Evolutionary conservation across 768 basidiomycete species (phyloP), one percentile per base, ranked within the genome.

Genomic region (Neoboletus magnificus): DNA sequence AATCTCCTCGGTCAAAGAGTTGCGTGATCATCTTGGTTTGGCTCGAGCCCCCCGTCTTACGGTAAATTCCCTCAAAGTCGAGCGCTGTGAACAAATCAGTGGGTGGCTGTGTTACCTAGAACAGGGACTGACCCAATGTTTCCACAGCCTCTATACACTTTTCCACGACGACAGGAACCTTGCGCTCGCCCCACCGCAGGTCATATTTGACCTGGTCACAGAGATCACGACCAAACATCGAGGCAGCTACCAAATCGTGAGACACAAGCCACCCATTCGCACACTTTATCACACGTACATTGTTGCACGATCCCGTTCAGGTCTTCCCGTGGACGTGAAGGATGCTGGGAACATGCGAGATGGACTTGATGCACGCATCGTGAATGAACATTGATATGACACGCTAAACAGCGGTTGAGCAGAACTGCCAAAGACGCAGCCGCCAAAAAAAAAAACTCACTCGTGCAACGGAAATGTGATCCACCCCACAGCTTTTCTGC

Each of bases 401-500:
- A 98, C 29, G 75, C 95, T 96, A 58, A 25, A 44, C 32, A 25
- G 13, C 25, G 10, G 25, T 36, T 58, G 29, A 70, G 52, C 23
- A 18, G 37, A 37, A n/a, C 35, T 3, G 39, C 29, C 41, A 41
- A 30, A 13, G 23, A 35, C 4, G 10, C 1, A 22, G 3, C n/a
- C 2, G 18, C 36, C 36, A 44, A 16, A 20, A n/a, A 41, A 12
- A 20, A 23, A 45, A 11, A 78, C 92, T 68, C 67, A 93, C 96
- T 79, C 61, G 86, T 82, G 68, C 97, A 99, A 32, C 91, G 87
- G 50, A 91, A 78, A 67, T 95, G 93, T n/a, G 94, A 84, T 8
- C 96, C 96, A 6, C 97, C 97, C 94, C 95, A 99, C 86, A 98
- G 86, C 77, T 98, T 99, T 68, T 98, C 97, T 33, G 86, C 87